Evolutionary conservation across 257 asterid species (phyloP), one percentile per base, ranked within the genome.

Genomic region (Plantago ovata): DNA sequence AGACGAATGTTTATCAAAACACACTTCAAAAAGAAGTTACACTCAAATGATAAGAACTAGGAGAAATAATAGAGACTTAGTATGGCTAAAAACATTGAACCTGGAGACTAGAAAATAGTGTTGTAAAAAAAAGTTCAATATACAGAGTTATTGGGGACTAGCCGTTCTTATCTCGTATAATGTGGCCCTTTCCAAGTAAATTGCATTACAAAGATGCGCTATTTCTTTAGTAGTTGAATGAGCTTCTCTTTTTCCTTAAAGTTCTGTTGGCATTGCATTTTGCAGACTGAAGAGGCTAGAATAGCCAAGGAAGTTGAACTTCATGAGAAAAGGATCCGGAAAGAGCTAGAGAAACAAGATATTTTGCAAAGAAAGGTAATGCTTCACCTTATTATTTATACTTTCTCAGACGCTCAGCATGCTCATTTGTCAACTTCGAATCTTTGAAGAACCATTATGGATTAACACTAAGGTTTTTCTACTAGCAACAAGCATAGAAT

Each of bases 321-420:
- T 64, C 91, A 90, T 68, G 96, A 90, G 76, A 90, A 87, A 71
- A 84, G 79, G 79, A 82, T 82, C 52, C 67, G 94, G 47, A 90
- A 84, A 69, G 98, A 90, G 76, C 81, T 87, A 39, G 98, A 87
- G 82, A 87, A 83, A 69, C 96, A 90, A 71, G 95, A 87, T 62
- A 44, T 84, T 16, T 66, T 87, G 60, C 75, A 81, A 71, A 76
- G 80, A 78, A 90, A 79, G 94, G 98, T 87, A 59, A 53, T 50
- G 42, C 69, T 68, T 46, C 36, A 52, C 62, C 48, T 60, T 28
- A 19, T 60, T 38, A 9, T 10, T 3, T 22, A 28, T 23, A 57
- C 50, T 58, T 64, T 64, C 39, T 62, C 63, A 45, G 46, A 61
- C 44, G 6, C 9, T 10, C 19, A 28, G 36, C 7, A 28, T 28